A percentile compares a stretch with the other conserved stretches of the same genome.
Conservation (phyloP, 208 protist species). For the Trypanosoma conorhini region DNA sequence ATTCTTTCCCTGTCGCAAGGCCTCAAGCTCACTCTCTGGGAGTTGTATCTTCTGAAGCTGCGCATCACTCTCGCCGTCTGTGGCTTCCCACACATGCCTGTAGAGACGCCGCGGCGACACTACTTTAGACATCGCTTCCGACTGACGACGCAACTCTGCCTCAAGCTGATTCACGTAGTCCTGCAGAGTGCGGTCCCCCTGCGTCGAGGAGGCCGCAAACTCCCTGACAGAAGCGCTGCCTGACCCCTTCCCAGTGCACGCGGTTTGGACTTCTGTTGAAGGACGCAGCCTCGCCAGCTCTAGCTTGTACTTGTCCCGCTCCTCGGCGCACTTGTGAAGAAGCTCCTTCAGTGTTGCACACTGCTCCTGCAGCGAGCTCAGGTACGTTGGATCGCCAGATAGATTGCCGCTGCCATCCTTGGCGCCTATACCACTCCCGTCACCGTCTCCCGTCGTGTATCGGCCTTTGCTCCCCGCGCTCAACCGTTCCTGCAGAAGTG, state of each 20-base stretch:
- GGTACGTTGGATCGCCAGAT: constrained; percentile 22
- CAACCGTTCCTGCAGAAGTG: constrained; percentile 27
- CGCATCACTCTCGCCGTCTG: neutral
- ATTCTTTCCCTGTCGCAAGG: neutral
- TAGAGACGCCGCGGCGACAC: neutral
- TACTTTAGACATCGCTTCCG: constrained; percentile 27
- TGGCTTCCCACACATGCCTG: neutral
- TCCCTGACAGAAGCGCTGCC: constrained; percentile 9
- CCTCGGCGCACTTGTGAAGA: constrained; percentile 32
- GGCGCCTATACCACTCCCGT: neutral
- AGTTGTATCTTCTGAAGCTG: constrained; percentile 4
- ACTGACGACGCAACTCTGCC: constrained; percentile 9
- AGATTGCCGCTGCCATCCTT: neutral
- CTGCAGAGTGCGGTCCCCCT: constrained; percentile 31
- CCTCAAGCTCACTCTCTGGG: neutral
- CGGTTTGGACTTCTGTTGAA: neutral
- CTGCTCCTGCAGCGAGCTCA: constrained; percentile 39
- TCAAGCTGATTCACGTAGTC: constrained; percentile 28
- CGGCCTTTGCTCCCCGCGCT: neutral
- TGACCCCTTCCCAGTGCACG: neutral
- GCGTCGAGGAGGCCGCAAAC: constrained; percentile 20
- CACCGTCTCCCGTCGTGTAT: neutral
- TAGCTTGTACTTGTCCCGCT: constrained; percentile 23
- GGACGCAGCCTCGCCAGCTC: neutral
- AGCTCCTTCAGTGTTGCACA: constrained; percentile 36